These are phyloP conservation scores for Phlegmacium glaucopus DNA, from an alignment of 768 basidiomycete genomes.

Conservation along the genomic window DNA sequence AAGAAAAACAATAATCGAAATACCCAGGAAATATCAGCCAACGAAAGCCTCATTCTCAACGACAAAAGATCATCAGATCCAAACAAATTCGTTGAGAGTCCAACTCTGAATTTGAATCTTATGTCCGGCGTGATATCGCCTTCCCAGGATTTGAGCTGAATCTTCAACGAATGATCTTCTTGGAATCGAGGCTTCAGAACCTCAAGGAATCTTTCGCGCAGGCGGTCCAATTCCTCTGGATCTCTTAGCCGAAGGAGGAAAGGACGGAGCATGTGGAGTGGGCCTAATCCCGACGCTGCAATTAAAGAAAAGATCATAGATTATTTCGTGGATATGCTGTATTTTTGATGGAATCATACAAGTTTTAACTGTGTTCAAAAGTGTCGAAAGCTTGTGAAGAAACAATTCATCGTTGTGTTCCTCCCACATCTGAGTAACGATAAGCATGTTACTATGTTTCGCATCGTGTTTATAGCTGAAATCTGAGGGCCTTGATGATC, in stretches of 20 bases:
- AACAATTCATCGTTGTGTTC: slow-evolving; percentile 28
- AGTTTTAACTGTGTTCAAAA: slow-evolving; percentile 27
- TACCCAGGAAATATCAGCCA: slow-evolving; percentile 52
- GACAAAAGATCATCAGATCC: slow-evolving; percentile 54
- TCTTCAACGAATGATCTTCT: slow-evolving; percentile 31
- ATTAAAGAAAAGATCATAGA: not conserved
- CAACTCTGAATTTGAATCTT: slow-evolving; percentile 43
- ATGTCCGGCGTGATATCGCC: slow-evolving; percentile 30
- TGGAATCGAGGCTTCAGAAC: slow-evolving; percentile 30
- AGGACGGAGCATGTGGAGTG: slow-evolving; percentile 50
- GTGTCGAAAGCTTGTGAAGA: slow-evolving; percentile 28
- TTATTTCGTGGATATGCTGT: not conserved
- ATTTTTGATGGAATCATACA: slow-evolving; percentile 20
- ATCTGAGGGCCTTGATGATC: slow-evolving; percentile 60
- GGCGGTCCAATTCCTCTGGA: slow-evolving; percentile 14
- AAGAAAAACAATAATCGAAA: slow-evolving; percentile 7
- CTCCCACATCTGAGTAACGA: slow-evolving; percentile 57
- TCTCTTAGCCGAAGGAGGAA: slow-evolving; percentile 44
- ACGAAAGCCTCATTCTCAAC: slow-evolving; percentile 52
- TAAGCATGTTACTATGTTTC: slow-evolving; percentile 49
- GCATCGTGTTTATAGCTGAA: slow-evolving; percentile 69
- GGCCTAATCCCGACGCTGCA: slow-evolving; percentile 40
- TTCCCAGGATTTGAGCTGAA: slow-evolving; percentile 26
- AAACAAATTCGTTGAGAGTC: slow-evolving; percentile 55
- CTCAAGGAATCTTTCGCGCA: slow-evolving; percentile 36